Conservation (phyloP, 2,329 filamentous ascomycete species). For the Paecilomyces variotii region DNA sequence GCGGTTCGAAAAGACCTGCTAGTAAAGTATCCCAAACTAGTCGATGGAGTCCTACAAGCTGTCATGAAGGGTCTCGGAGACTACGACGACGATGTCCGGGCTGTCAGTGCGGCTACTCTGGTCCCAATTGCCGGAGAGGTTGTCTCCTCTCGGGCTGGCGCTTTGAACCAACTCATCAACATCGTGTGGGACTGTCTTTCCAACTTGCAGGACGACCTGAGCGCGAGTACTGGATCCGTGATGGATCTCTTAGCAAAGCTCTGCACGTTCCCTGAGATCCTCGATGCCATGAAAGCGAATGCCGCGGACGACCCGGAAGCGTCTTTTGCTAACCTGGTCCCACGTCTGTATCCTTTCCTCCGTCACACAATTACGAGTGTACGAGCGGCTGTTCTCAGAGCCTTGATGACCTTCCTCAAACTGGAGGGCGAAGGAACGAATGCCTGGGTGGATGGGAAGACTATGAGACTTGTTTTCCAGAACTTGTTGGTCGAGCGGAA, state of each 20-base stretch:
- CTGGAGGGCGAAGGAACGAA: conserved; percentile 72
- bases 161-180: conserved; percentile 74
- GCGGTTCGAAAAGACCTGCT: conserved; percentile 90
- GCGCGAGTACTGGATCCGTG: conserved; percentile 92
- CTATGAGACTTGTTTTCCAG: conserved; percentile 83
- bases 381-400: conserved; percentile 83
- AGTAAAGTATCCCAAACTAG: conserved; percentile 71
- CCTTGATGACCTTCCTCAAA: conserved; percentile 83
- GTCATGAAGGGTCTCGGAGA: conserved; percentile 94
- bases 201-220: conserved; percentile 92
- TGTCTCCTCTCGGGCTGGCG: conserved; percentile 69
- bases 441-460: conserved; percentile 87
- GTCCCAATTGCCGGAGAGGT: conserved; percentile 96
- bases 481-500: conserved; percentile 93
- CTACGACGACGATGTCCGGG: conserved; percentile 87
- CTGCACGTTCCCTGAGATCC: conserved; percentile 85
- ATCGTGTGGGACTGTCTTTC: conserved; percentile 98
- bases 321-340: conserved; percentile 87
- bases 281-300: conserved; percentile 88
- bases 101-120: conserved; percentile 93
- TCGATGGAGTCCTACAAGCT: conserved; percentile 84
- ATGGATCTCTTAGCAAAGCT: conserved; percentile 97
- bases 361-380: conserved; percentile 96
- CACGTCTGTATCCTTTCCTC: conserved; percentile 89
- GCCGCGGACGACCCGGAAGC: conserved; percentile 74